Evolutionary conservation across 306 rosid species (phyloP), one percentile per base, ranked within the genome.

Genomic region (Hippophae rhamnoides): DNA sequence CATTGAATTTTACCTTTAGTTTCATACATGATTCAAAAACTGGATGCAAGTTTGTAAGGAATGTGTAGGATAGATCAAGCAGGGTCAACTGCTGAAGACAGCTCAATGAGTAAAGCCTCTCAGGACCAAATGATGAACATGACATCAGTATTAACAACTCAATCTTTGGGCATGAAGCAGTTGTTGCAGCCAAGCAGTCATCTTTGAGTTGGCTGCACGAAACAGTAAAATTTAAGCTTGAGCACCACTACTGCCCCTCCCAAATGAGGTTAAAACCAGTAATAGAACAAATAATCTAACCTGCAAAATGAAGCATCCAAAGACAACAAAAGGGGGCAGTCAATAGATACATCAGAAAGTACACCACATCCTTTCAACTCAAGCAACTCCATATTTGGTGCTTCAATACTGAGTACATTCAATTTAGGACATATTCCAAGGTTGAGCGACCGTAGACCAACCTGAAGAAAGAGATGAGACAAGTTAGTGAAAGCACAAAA

Each of bases 291-390:
- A 71, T 61, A 60, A 68, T 31, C 38, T 69, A 66, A 93, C 99
- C 97, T 71, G 89, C 99, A 93, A 79, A 93, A 93, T 57, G 99
- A 93, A 72, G 99, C 99, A 63, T 93, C 99, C 64, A 93, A 73
- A 59, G 95, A 88, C 13, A 86, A 81, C 74, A 93, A 69, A 41
- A 85, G 88, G 43, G 99, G 97, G 74, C 99, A 93, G 52, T 82
- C 81, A 67, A 93, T 86, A 44, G 86, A 83, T 59, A 90, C 99
- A 61, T 93, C 90, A 56, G 94, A 86, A 57, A 93, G 74, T 14
- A 77, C 99, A 5, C 99, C 99, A 23, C 99, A 93, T 41, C 99
- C 99, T 80, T 93, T 93, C 76, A 93, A 71, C 82, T 93, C 99
- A 51, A 93, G 99, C 44, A 81, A 69, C 70, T 75, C 88, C 97